phyloP scores from a whole-genome alignment of 768 basidiomycete species.

The Panaeolus papilionaceus region DNA sequence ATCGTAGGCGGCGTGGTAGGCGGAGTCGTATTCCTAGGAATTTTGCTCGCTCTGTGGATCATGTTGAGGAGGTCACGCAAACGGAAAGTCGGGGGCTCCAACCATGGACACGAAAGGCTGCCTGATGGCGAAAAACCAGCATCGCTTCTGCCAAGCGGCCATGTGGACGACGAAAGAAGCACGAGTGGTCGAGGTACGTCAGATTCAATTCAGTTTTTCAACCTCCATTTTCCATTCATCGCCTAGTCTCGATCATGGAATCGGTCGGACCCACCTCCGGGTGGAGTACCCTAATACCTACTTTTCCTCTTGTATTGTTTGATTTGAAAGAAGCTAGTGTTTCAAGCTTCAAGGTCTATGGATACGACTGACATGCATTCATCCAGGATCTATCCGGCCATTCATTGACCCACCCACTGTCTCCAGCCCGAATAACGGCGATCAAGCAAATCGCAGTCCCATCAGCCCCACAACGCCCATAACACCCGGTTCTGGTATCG shows the following conservation, averaged over 20 bases:
- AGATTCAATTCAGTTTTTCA: not conserved
- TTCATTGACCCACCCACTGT: not conserved
- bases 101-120: not conserved
- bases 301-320: not conserved
- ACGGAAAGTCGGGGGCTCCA: not conserved
- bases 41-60: conserved; percentile 2
- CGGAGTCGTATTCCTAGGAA: conserved; percentile 29
- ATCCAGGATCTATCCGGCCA: not conserved
- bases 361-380: not conserved
- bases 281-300: not conserved
- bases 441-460: not conserved
- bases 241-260: not conserved
- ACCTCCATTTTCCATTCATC: not conserved
- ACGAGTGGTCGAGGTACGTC: conserved; percentile 3
- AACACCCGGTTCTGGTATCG: not conserved
- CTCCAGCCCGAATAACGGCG: not conserved
- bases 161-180: not conserved
- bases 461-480: not conserved
- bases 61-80: not conserved
- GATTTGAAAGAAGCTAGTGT: not conserved
- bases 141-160: not conserved
- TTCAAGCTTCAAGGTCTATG: not conserved
- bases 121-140: not conserved
- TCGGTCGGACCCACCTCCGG: not conserved
- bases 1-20: conserved; percentile 40